These are phyloP conservation scores for Suhomyces wounanorum DNA, from an alignment of 1,139 yeast genomes.

Conservation along the genomic window DNA sequence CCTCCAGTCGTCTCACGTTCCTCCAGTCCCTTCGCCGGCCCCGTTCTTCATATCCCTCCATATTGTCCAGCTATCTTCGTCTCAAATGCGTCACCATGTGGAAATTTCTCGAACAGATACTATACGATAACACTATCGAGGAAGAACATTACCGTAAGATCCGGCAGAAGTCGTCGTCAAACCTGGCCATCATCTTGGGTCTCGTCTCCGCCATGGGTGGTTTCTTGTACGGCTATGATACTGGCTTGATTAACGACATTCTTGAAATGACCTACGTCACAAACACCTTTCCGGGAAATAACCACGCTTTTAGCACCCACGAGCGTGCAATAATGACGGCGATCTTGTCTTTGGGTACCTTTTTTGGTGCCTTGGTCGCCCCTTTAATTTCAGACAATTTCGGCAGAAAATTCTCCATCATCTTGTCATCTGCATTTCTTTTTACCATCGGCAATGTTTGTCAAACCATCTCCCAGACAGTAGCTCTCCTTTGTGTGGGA, in stretches of 20 bases:
- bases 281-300: conserved; percentile 51
- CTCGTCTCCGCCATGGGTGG: conserved; percentile 81
- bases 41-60: background rate
- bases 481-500: conserved; percentile 42
- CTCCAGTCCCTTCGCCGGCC: background rate
- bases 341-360: conserved; percentile 71
- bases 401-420: conserved; percentile 48
- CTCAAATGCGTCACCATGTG: conserved; percentile 11
- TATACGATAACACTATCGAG: conserved; percentile 40
- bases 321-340: conserved; percentile 73
- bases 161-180: conserved; percentile 53
- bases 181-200: conserved; percentile 68
- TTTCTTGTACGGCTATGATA: conserved; percentile 80
- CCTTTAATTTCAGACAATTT: conserved; percentile 60
- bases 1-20: background rate
- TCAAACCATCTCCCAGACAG: conserved; percentile 37
- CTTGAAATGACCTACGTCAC: conserved; percentile 69
- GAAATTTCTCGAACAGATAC: conserved; percentile 28
- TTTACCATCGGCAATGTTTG: conserved; percentile 46
- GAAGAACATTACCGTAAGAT: conserved; percentile 43
- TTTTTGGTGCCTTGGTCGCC: conserved; percentile 72
- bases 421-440: conserved; percentile 39
- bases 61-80: background rate
- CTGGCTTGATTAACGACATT: conserved; percentile 74
- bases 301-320: conserved; percentile 50